phyloP scores from a whole-genome alignment of 192 early-diverging fungal genomes.

The Entomortierella lignicola region DNA sequence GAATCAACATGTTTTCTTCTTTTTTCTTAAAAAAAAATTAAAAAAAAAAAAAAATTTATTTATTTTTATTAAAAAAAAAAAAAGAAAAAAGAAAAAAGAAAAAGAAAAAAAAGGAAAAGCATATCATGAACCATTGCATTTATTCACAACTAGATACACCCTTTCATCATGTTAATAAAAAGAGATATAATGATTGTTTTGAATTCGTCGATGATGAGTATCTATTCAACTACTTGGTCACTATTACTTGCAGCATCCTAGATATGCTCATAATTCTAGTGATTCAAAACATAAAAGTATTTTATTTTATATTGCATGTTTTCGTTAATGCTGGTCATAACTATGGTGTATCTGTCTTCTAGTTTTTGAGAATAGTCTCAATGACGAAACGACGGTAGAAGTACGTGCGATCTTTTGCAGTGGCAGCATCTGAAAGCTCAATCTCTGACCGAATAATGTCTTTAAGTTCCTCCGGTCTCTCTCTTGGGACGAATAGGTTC shows the following conservation, averaged over 20 bases:
- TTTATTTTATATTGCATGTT: not conserved
- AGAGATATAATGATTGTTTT: no score
- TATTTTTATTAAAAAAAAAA: no score
- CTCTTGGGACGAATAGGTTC: slow-evolving; percentile 52
- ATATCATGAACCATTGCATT: no score
- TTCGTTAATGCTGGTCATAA: not conserved
- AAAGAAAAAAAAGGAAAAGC: no score
- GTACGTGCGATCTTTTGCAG: slow-evolving; percentile 50
- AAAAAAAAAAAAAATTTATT: slow-evolving; percentile 8
- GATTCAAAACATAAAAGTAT: not conserved
- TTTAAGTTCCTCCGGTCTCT: slow-evolving; percentile 46
- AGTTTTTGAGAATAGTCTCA: slow-evolving; percentile 44
- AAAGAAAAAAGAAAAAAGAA: no score
- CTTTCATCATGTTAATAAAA: no score
- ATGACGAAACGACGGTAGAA: slow-evolving; percentile 54
- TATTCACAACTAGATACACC: no score
- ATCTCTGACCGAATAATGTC: slow-evolving; percentile 40
- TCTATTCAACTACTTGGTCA: no score
- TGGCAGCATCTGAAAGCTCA: slow-evolving; percentile 40
- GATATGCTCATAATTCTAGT: no score
- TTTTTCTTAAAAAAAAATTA: not conserved
- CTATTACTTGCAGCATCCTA: no score
- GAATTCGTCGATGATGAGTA: no score
- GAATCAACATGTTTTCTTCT: not conserved
- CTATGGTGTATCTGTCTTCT: not conserved